A percentile compares a stretch with the other conserved stretches of the same genome.
Evolutionary conservation across 169 alveolate species (phyloP).

Genomic region (Plasmodium gonderi): DNA sequence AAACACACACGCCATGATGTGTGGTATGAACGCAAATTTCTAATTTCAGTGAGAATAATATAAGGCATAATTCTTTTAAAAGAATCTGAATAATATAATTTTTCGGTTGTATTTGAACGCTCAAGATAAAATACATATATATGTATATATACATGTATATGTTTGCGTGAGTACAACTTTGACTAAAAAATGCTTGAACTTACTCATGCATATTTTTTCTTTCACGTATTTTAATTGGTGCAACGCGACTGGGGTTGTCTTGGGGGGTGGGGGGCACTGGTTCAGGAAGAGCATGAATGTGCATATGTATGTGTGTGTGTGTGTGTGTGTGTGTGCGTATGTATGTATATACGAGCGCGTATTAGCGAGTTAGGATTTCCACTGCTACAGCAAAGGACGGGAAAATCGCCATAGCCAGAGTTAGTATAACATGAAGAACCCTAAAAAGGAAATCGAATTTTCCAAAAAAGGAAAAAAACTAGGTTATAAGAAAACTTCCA

Average conservation of each 20-base stretch:
- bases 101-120: background rate
- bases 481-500: constrained; percentile 36
- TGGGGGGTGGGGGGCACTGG: too few species aligned
- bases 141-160: background rate
- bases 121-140: background rate
- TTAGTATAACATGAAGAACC: background rate
- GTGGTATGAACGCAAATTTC: background rate
- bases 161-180: background rate
- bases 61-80: background rate
- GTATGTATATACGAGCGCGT: too few species aligned
- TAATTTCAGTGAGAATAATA: background rate
- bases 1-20: background rate
- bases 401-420: too few species aligned
- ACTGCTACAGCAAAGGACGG: too few species aligned
- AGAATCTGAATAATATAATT: background rate
- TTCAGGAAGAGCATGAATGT: too few species aligned
- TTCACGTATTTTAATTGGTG: background rate
- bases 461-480: background rate
- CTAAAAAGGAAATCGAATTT: background rate
- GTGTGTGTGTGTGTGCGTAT: too few species aligned
- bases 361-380: too few species aligned
- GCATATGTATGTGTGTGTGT: too few species aligned
- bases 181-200: background rate
- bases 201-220: background rate
- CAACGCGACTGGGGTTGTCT: too few species aligned